Evolutionary conservation across 1,139 yeast genomes (phyloP).

Genomic region (Geotrichum aggregatum): DNA sequence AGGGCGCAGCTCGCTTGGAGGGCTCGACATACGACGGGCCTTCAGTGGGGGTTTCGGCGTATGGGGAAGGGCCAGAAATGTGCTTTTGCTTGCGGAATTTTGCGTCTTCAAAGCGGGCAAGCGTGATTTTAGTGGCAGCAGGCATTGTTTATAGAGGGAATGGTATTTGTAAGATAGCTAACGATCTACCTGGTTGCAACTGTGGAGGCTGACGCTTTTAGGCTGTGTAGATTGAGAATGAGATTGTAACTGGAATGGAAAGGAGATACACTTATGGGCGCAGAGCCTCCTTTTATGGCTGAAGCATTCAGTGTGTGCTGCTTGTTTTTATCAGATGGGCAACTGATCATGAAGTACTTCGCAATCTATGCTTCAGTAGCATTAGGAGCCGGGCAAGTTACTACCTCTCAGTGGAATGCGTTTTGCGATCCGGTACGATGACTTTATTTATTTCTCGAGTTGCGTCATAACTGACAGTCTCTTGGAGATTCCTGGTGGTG

Average conservation of each 20-base stretch:
- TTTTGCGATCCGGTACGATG: too few relatives aligned
- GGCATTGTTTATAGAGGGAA: conserved; percentile 1
- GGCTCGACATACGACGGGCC: conserved; percentile 25
- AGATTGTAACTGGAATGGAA: neutral
- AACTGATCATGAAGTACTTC: too few relatives aligned
- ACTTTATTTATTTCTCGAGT: too few relatives aligned
- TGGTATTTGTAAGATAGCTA: neutral
- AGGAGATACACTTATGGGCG: neutral
- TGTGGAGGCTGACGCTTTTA: neutral
- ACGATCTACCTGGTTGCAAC: too few relatives aligned
- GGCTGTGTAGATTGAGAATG: neutral
- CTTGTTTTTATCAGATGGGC: too few relatives aligned
- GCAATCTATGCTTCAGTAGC: too few relatives aligned
- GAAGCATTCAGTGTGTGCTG: too few relatives aligned
- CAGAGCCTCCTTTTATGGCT: too few relatives aligned
- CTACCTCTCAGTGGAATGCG: too few relatives aligned
- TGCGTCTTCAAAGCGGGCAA: conserved; percentile 1
- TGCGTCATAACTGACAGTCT: too few relatives aligned
- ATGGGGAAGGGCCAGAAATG: conserved; percentile 26
- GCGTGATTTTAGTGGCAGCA: neutral
- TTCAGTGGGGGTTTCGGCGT: conserved; percentile 25
- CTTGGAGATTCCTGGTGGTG: too few relatives aligned
- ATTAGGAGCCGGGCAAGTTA: too few relatives aligned
- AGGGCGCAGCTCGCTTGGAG: neutral
- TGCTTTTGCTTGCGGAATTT: neutral